Evolutionary conservation across 306 rosid genomes (phyloP).

Genomic region (Styphnolobium japonicum): DNA sequence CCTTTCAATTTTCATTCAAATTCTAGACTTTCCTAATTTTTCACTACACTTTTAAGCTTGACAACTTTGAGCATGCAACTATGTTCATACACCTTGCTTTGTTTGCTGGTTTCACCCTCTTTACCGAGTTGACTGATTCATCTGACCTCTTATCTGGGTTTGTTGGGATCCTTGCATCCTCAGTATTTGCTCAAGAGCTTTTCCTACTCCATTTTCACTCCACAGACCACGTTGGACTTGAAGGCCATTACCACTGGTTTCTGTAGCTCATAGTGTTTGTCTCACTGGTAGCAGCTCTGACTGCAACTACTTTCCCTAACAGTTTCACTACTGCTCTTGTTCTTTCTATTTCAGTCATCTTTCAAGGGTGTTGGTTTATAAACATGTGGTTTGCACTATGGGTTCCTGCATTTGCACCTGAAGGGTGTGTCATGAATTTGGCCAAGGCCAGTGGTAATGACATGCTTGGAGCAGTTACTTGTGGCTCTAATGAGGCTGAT

Average conservation of each 20-base stretch:
- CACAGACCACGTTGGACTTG: too few species aligned
- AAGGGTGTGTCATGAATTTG: slow-evolving; percentile 35
- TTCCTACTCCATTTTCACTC: slow-evolving; percentile 68
- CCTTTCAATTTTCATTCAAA: slow-evolving; percentile 58
- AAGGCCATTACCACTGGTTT: slow-evolving; percentile 70
- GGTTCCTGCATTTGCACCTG: slow-evolving; percentile 47
- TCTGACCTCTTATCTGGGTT: slow-evolving; percentile 36
- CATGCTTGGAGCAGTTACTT: slow-evolving; percentile 46
- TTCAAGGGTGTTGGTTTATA: slow-evolving; percentile 68
- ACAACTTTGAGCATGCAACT: slow-evolving; percentile 62
- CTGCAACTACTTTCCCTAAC: too few species aligned
- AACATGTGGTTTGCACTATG: slow-evolving; percentile 64
- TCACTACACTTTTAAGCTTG: slow-evolving; percentile 49
- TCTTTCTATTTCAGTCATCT: slow-evolving; percentile 49
- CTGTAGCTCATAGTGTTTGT: too few species aligned
- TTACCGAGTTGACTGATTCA: slow-evolving; percentile 40
- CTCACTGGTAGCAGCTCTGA: too few species aligned
- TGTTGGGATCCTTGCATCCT: too few species aligned
- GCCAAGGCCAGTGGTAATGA: slow-evolving; percentile 16
- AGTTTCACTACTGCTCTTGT: slow-evolving; percentile 50
- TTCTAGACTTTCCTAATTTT: slow-evolving; percentile 66
- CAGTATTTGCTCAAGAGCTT: slow-evolving; percentile 54
- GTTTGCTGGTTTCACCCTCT: slow-evolving; percentile 49
- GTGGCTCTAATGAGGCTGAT: slow-evolving; percentile 41
- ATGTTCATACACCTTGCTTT: slow-evolving; percentile 61